Conservation (phyloP, 148 eudicot species). For the Spergularia marina region DNA sequence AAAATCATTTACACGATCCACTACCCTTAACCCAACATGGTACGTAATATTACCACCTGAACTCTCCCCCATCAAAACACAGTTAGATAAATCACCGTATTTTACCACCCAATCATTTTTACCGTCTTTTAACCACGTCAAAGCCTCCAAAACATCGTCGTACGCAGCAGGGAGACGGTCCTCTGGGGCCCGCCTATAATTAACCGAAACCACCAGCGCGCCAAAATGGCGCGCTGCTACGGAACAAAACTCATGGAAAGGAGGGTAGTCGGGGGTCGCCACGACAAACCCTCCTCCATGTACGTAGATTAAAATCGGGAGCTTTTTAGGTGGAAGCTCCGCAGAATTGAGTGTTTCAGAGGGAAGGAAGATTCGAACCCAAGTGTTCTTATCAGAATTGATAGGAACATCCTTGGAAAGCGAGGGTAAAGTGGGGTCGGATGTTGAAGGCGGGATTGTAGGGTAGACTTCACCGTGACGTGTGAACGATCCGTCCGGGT, state of each 20-base stretch:
- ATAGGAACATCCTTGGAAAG: slow-evolving; percentile 3
- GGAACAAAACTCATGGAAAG: slow-evolving; percentile 32
- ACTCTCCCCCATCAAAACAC: slow-evolving; percentile 40
- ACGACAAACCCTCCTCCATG: slow-evolving; percentile 40
- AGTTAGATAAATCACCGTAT: slow-evolving; percentile 27
- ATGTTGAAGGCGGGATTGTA: slow-evolving; percentile 1
- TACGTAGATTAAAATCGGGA: slow-evolving; percentile 25
- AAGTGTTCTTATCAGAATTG: background rate
- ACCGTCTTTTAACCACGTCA: slow-evolving; percentile 31
- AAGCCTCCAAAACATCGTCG: slow-evolving; percentile 39
- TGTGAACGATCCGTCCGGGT: slow-evolving; percentile 19
- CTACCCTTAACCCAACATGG: slow-evolving; percentile 17
- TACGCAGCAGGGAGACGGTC: slow-evolving; percentile 46
- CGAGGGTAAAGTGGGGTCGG: background rate
- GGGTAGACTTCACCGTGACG: slow-evolving; percentile 12
- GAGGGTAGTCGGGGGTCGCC: slow-evolving; percentile 6
- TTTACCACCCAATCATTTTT: slow-evolving; percentile 33
- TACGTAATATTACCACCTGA: slow-evolving; percentile 47
- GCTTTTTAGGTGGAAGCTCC: background rate
- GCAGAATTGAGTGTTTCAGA: background rate
- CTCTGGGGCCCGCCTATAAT: slow-evolving; percentile 48
- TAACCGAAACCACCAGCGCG: slow-evolving; percentile 34
- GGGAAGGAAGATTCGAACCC: slow-evolving; percentile 34
- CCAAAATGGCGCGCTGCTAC: slow-evolving; percentile 13
- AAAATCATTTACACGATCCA: background rate